Evolutionary conservation across 2,329 filamentous ascomycete genomes (phyloP), one percentile per base, ranked within the genome.

Genomic region (Paecilomyces formosus): DNA sequence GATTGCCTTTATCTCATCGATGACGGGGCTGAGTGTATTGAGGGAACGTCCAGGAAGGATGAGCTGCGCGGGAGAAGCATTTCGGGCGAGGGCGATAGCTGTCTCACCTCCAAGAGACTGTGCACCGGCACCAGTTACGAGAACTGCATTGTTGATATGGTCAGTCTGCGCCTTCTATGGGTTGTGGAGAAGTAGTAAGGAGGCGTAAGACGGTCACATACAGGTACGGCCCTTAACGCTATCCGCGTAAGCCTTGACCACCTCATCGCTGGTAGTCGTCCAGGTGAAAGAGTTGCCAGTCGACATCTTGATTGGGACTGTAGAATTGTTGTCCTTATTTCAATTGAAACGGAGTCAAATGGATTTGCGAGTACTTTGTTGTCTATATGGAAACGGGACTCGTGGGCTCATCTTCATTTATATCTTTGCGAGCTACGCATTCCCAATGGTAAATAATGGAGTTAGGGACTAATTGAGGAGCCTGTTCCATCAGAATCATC

Each of bases 1-100:
- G 33, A 62, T 58, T 18, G 33, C 56, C 18, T 61, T 58, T 56
- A 66, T 65, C 28, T 58, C 45, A 18, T 60, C 53, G 12, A 64
- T 62, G 56, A 64, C 58, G 5, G 63, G 58, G 12, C 62, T 54
- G 31, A 65, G 57, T 15, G 61, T 62, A 3, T 54, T 13, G n/a
- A 55, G 57, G n/a, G 60, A 61, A 33, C 64, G 63, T 11, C 61
- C 64, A 12, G 63, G 61, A 39, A 66, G 61, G 45, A 65, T 59
- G 54, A 66, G 55, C 53, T 60, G 62, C 12, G 58, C 62, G 4
- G 64, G 64, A 3, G 55, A 54, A 12, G 39, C 62, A 15, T 52
- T 8, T 51, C 58, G 55, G 2, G 64, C 64, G 18, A 65, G 58
- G n/a, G 58, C 51, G 7, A 62, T 52, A 1, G 63, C 64, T 4